Evolutionary conservation across 176 grass and related monocot genomes (phyloP).

Genomic region (sorghum (Sorghum bicolor)): DNA sequence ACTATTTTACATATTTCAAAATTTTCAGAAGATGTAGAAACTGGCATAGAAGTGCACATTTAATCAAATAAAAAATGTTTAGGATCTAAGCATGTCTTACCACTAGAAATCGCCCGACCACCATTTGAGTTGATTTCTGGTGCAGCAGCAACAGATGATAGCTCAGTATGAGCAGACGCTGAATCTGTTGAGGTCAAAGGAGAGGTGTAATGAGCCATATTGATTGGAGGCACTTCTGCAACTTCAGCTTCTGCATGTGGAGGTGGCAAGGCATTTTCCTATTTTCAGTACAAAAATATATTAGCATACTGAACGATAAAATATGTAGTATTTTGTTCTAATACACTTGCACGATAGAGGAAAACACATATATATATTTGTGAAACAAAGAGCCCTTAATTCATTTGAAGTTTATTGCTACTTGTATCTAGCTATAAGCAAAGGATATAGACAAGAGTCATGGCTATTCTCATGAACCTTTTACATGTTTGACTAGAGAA

Average conservation of each 20-base stretch:
- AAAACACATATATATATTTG: not conserved
- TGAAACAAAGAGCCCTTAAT: not conserved
- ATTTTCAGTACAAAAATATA: slow-evolving; percentile 25
- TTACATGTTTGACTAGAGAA: not conserved
- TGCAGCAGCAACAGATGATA: slow-evolving; percentile 37
- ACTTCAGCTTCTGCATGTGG: slow-evolving; percentile 34
- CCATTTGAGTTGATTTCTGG: slow-evolving; percentile 75
- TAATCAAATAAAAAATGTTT: slow-evolving; percentile 11
- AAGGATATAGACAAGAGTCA: not conserved
- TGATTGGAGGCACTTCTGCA: slow-evolving; percentile 37
- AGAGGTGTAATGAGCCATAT: slow-evolving; percentile 49
- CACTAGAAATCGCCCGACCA: slow-evolving; percentile 37
- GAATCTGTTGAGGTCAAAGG: slow-evolving; percentile 54
- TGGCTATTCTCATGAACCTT: not conserved
- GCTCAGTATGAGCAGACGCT: slow-evolving; percentile 63
- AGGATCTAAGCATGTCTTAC: slow-evolving; percentile 39
- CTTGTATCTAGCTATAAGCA: not conserved
- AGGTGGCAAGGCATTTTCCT: slow-evolving; percentile 51
- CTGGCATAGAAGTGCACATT: not conserved
- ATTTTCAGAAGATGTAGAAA: slow-evolving; percentile 6
- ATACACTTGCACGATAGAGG: slow-evolving; percentile 11
- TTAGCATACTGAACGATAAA: slow-evolving; percentile 21
- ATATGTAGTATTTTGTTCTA: slow-evolving; percentile 9
- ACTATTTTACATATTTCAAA: not conserved
- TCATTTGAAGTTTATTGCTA: not conserved